phyloP scores from a whole-genome alignment of 2,329 filamentous ascomycete species.

The Epichloe gansuensis region DNA sequence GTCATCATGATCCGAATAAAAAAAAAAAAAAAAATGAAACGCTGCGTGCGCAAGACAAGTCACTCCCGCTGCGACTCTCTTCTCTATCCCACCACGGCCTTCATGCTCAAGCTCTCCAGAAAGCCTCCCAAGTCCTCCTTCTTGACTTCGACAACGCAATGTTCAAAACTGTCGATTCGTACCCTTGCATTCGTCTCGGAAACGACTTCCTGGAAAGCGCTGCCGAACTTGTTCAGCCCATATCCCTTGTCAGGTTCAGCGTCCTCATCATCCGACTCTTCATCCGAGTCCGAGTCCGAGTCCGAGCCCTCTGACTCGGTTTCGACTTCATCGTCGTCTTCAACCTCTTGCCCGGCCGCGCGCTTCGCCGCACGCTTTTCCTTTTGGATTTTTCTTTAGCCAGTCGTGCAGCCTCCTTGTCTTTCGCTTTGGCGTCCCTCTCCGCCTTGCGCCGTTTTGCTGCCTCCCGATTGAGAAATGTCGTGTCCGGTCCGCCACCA shows the following conservation, averaged over 20 bases:
- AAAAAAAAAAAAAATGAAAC: background rate
- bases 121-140: constrained; percentile 91
- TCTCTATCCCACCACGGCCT: constrained; percentile 58
- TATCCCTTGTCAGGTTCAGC: constrained; percentile 49
- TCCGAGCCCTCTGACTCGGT: constrained; percentile 32
- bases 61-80: background rate
- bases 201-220: constrained; percentile 90
- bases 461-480: constrained; percentile 55
- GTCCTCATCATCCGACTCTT: constrained; percentile 42
- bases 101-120: constrained; percentile 82
- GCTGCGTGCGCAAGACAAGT: background rate
- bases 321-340: constrained; percentile 38
- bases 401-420: constrained; percentile 44
- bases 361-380: constrained; percentile 50
- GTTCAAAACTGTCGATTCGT: constrained; percentile 91
- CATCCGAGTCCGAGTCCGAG: constrained; percentile 18
- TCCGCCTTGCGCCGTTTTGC: constrained; percentile 51
- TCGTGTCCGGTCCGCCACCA: constrained; percentile 63
- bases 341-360: constrained; percentile 27
- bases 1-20: background rate
- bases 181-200: constrained; percentile 82
- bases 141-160: constrained; percentile 93
- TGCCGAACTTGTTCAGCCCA: constrained; percentile 81
- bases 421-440: constrained; percentile 50
- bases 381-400: constrained; percentile 47